phyloP scores from a whole-genome alignment of 306 rosid species.

The Prunus fruticosa region DNA sequence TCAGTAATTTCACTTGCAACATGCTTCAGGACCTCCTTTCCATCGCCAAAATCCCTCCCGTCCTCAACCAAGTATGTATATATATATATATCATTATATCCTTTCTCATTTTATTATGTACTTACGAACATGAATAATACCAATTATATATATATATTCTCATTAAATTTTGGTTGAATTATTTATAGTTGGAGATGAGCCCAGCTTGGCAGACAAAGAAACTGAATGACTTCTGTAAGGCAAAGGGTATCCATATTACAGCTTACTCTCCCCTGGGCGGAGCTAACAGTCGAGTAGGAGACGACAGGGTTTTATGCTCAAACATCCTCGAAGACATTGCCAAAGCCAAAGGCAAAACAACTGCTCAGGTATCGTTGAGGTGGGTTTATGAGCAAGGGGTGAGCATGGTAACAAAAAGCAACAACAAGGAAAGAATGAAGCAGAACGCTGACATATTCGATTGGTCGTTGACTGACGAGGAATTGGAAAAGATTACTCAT shows the following conservation, averaged over 20 bases:
- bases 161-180: background rate
- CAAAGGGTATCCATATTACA: slow-evolving; percentile 36
- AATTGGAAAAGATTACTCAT: slow-evolving; percentile 11
- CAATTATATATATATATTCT: slow-evolving; percentile 30
- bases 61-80: slow-evolving; percentile 54
- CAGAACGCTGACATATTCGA: slow-evolving; percentile 34
- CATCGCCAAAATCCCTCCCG: slow-evolving; percentile 58
- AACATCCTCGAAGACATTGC: slow-evolving; percentile 32
- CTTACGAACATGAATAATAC: background rate
- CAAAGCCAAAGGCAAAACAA: slow-evolving; percentile 30
- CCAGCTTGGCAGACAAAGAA: slow-evolving; percentile 39
- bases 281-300: slow-evolving; percentile 28
- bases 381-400: slow-evolving; percentile 41
- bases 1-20: slow-evolving; percentile 60
- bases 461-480: slow-evolving; percentile 29
- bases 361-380: slow-evolving; percentile 45
- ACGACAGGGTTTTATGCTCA: slow-evolving; percentile 22
- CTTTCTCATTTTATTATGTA: too few relatives aligned
- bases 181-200: slow-evolving; percentile 43
- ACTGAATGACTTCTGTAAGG: slow-evolving; percentile 32
- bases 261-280: slow-evolving; percentile 49
- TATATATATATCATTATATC: too few relatives aligned
- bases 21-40: slow-evolving; percentile 57
- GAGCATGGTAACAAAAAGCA: slow-evolving; percentile 34
- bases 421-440: slow-evolving; percentile 33